These are phyloP conservation scores for Scalesia atractyloides DNA, from an alignment of 129 eudicot species.

Conservation along the genomic window DNA sequence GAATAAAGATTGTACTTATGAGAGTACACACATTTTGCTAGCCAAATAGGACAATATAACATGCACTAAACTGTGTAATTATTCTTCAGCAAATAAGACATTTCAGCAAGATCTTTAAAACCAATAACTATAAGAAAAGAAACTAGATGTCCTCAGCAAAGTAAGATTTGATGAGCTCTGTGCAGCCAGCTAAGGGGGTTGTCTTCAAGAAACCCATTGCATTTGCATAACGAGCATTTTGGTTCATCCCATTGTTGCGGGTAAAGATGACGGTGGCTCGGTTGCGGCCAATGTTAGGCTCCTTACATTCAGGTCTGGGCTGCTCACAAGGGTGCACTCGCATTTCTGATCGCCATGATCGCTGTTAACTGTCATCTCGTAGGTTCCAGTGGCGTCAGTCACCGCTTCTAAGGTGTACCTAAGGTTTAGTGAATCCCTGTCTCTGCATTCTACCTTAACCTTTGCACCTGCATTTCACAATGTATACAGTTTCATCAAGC, in stretches of 20 bases:
- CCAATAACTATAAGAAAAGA: conserved; percentile 8
- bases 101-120: conserved; percentile 25
- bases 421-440: conserved; percentile 26
- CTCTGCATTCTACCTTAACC: conserved; percentile 56
- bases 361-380: conserved; percentile 36
- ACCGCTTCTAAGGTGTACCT: conserved; percentile 39
- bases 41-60: too few relatives aligned
- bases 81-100: conserved; percentile 39
- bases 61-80: conserved; percentile 26
- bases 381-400: conserved; percentile 51
- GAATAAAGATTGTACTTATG: too few relatives aligned
- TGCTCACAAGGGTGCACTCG: conserved; percentile 51
- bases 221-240: conserved; percentile 46
- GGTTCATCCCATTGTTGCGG: conserved; percentile 52
- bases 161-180: conserved; percentile 45
- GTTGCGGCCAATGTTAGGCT: conserved; percentile 46
- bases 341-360: conserved; percentile 58
- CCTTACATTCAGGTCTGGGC: conserved; percentile 45
- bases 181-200: conserved; percentile 37
- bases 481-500: too few relatives aligned
- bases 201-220: conserved; percentile 54
- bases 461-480: conserved; percentile 46
- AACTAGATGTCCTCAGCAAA: conserved; percentile 27
- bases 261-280: conserved; percentile 60
- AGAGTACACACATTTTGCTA: too few relatives aligned